Evolutionary conservation across 202 grass and related monocot genomes (phyloP), one percentile per base, ranked within the genome.

Genomic region (Cymbopogon flexuosus): DNA sequence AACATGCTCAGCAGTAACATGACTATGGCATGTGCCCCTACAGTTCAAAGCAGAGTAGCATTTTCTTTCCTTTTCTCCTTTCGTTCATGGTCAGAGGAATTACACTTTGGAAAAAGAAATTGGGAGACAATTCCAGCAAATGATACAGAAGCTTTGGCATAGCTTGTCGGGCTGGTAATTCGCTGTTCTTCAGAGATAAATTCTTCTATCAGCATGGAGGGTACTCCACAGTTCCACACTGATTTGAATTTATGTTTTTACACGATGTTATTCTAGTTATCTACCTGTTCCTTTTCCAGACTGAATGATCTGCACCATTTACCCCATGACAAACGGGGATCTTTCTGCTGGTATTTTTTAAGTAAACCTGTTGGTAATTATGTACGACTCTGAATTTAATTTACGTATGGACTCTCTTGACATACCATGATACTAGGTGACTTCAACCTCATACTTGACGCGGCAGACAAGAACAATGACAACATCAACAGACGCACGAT

Each of bases 51-150:
- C 61, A 64, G 73, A 79, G 74, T 67, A 85, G 22, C 75, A 84
- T 87, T 81, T 81, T 81, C 65, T 81, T 78, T 77, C 18, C 18
- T 36, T 41, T 56, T 57, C 36, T 72, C 22, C 56, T 78, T 77
- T 85, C 47, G 56, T 84, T 89, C 76, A 60, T 61, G 47, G 46
- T 82, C 66, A 82, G 77, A 61, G 64, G 77, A 66, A 85, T 8
- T 81, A 72, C 21, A 72, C 81, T 90, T 90, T 68, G 65, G 47
- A 68, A 84, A 84, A 88, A 86, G 65, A 90, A 73, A 61, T 68
- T 24, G 49, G 47, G 49, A 69, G 81, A 57, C 62, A 83, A 73
- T 68, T 85, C 83, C 72, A 69, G 78, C 77, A 88, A 81, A 80
- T 80, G 18, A 22, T 69, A 58, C 82, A 78, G 78, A 73, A 66